Base-by-base conservation (phyloP, 805 yeast genomes). In the Myxozyma geophila region DNA sequence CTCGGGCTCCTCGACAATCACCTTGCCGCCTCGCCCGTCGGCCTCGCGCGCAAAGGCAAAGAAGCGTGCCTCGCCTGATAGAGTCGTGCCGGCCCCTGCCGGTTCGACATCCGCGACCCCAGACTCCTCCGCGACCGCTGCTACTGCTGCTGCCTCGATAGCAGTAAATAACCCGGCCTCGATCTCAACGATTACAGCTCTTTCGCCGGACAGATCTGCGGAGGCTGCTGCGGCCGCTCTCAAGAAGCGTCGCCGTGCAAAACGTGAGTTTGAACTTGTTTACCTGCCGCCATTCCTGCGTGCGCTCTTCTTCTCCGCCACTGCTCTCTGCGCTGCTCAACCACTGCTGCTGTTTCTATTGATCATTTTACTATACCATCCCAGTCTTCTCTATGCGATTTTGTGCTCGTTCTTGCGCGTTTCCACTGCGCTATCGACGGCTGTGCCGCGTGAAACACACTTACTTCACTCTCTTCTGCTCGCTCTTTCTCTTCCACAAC, bases 41-140 rank as follows among this genome's bases (percentile, higher is more conserved):
- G 57, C 69, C 12, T 65, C 69, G 36, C 63, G 69, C 35, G 60
- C 68, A 28, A 66, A 66, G 55, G 49, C 67, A 8, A 63, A 64
- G 61, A 66, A 66, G 60, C 67, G 69, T 19, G 55, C 69, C 2
- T 66, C 69, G n/a, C 69, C 69, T 7, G 68, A 66, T 55, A 59
- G 67, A 17, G 59, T 59, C 28, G 55, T 63, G 33, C 50, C 60
- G 21, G 13, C 47, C 15, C 39, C 51, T 6, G 43, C 58, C 41
- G 44, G 46, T 19, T 13, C 48, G 33, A 33, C 46, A 8, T 4
- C 59, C 19, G 19, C 54, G 21, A 15, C 41, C 17, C 10, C 54
- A 21, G 15, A 21, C 41, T 5, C 61, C 13, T n/a, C 56, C 15
- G 15, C 51, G 35, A 7, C 47, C 17, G 13, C 54, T 7, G 10